Evolutionary conservation across 371 early-diverging fungal genomes (phyloP), one percentile per base, ranked within the genome.

Genomic region (Mortierella sp.): DNA sequence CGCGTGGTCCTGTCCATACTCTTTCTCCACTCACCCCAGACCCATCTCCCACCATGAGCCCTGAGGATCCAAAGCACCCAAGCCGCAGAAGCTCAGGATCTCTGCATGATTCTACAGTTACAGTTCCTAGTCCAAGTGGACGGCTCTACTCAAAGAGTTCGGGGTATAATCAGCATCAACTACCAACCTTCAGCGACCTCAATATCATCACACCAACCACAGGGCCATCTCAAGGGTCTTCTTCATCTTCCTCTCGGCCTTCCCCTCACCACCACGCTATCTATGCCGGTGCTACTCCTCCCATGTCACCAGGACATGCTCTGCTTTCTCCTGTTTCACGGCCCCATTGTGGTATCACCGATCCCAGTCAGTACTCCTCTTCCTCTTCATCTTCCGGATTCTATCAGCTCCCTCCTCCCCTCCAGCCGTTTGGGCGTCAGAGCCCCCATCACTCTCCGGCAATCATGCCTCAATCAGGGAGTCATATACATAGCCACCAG

Each of bases 381-480:
- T 53, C 53, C 3, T 69, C 64, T 54, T 64, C 70, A 17, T 60
- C 63, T n/a, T 53, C 53, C 3, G 65, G 76, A 9, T 76, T 76
- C 44, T 76, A 76, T 41, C 76, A 76, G 41, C 65, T 76, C 17
- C 76, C 76, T 1, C 76, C 76, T 11, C 76, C 76, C 12, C 70
- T 76, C 9, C 76, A 76, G 41, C 59, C 75, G 0, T 64, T 63
- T 37, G 54, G 42, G 1, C 44, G 47, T 23, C 58, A 65, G 39
- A 60, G 62, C 24, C 66, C 61, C 1, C 69, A 75, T 37, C 76
- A 68, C 9, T 69, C 69, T 8, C 69, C 76, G 15, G 69, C 64
- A 19, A 64, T 75, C n/a, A 60, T 41, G 9, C 70, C 76, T 17
- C 70, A 56, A 15, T 56, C 64, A 26, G 61, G 27, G 15, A 62